Evolutionary conservation across 2,329 filamentous ascomycete genomes (phyloP).

Genomic region (Xylariaceae sp.): DNA sequence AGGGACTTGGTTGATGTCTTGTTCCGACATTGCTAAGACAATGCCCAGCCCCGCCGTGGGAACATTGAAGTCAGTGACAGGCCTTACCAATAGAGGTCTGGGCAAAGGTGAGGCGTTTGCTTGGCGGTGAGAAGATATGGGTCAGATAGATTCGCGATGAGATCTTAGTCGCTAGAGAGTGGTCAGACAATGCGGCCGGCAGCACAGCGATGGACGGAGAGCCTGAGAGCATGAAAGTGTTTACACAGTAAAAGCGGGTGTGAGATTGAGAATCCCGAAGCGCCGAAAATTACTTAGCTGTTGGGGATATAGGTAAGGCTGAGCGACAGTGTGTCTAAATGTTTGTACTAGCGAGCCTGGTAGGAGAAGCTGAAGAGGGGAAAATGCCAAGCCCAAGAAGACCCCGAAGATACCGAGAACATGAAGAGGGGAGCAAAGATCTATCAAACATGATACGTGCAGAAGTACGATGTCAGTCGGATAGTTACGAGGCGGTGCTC

Average conservation of each 20-base stretch:
- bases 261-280: conserved; percentile 20
- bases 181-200: no score
- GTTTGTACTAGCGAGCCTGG: conserved; percentile 12
- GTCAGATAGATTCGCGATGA: background rate
- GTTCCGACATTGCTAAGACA: conserved; percentile 38
- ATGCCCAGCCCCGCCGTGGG: conserved; percentile 20
- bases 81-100: conserved; percentile 5
- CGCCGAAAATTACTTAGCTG: conserved; percentile 5
- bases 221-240: background rate
- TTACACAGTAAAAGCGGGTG: conserved; percentile 20
- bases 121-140: conserved; percentile 4
- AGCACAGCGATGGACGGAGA: conserved; percentile 4
- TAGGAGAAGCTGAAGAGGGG: conserved; percentile 1
- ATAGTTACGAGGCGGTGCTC: no score
- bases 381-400: conserved; percentile 20
- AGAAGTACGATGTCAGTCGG: no score
- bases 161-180: no score
- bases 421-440: conserved; percentile 9
- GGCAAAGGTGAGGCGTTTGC: conserved; percentile 12
- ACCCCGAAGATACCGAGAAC: conserved; percentile 25
- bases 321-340: conserved; percentile 3
- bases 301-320: conserved; percentile 7
- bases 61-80: conserved; percentile 6
- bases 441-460: background rate
- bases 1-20: conserved; percentile 46